Percentiles rank a stretch among this genome's conserved stretches.
Evolutionary conservation across 257 asterid genomes (phyloP).

Genomic region (Verbascum thapsus): DNA sequence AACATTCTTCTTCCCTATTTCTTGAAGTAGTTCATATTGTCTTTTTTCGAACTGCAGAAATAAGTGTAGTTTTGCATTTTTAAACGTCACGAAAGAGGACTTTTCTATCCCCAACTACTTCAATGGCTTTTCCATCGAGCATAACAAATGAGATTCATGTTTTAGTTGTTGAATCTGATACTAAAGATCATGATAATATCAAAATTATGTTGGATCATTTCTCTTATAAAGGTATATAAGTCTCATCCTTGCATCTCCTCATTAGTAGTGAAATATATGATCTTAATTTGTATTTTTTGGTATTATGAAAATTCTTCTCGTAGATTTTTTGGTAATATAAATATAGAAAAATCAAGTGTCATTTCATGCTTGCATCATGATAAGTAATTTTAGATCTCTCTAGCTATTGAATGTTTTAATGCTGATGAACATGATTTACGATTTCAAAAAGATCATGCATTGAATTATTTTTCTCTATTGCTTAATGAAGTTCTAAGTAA

Average conservation of each 20-base stretch:
- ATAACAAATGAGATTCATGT: slow-evolving; percentile 25
- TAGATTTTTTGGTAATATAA: neutral
- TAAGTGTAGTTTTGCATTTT: neutral
- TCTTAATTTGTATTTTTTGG: neutral
- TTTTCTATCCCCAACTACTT: neutral
- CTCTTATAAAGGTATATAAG: slow-evolving; percentile 32
- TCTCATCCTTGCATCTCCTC: neutral
- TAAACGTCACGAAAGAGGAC: neutral
- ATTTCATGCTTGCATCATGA: no score
- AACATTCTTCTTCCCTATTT: neutral
- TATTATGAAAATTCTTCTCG: neutral
- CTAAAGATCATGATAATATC: slow-evolving; percentile 20
- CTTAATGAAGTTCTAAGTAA: neutral
- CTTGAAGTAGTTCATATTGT: neutral
- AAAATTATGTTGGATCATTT: slow-evolving; percentile 23
- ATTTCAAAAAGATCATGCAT: neutral
- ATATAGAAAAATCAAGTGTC: no score
- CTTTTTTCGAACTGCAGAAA: neutral
- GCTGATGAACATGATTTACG: neutral
- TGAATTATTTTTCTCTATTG: neutral
- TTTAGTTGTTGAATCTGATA: slow-evolving; percentile 30
- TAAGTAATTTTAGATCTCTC: no score
- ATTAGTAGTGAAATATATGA: neutral
- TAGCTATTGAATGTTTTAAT: no score
- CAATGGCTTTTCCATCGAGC: neutral